Base-by-base conservation (phyloP, 495 filamentous ascomycete species). In the Daldinia loculata region DNA sequence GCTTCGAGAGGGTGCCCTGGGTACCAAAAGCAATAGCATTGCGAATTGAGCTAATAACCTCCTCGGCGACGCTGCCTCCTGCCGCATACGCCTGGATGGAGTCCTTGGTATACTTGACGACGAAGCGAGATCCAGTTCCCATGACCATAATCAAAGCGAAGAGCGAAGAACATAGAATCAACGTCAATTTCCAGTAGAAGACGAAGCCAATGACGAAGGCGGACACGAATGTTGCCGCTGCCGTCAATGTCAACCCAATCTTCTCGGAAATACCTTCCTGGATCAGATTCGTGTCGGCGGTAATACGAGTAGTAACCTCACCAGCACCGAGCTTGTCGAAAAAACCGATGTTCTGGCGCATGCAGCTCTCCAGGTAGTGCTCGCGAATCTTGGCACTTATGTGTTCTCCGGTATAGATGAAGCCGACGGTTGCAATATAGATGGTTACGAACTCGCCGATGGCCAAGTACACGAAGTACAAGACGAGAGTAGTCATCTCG, bases 11-110 rank as follows among this genome's bases (percentile, higher is more conserved):
- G 73, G 94, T 93, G 56, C 93, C 90, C 79, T 99, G 94, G 0
- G 94, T 97, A 65, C 91, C 91, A 74, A 98, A 99, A 8, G 95
- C 95, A 5, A 90, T 89, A n/a, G 94, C 91, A 76, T 96, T 98
- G 38, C 95, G 88, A 70, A 98, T 91, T 7, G 94, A 97, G 74
- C 92, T 95, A 76, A 99, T 89, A 63, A 97, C 94, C 80, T 99
- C 95, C 78, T 98, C 95, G 0, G 93, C 95, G 19, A 99, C 86
- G 0, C 91, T 94, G 52, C 95, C 95, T 74, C 94, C 94, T 15
- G 89, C 82, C 51, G 92, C 94, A 72, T 95, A 95, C 4, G 92
- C 87, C 50, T 90, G 83, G 55, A 97, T 83, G 32, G 92, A 90
- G 48, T 89, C 78, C 76, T 91, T 93, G 76, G 89, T 93, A 75